These are phyloP conservation scores for Gymnopus androsaceus DNA, from an alignment of 1,284 basidiomycete species.

Conservation along the genomic window DNA sequence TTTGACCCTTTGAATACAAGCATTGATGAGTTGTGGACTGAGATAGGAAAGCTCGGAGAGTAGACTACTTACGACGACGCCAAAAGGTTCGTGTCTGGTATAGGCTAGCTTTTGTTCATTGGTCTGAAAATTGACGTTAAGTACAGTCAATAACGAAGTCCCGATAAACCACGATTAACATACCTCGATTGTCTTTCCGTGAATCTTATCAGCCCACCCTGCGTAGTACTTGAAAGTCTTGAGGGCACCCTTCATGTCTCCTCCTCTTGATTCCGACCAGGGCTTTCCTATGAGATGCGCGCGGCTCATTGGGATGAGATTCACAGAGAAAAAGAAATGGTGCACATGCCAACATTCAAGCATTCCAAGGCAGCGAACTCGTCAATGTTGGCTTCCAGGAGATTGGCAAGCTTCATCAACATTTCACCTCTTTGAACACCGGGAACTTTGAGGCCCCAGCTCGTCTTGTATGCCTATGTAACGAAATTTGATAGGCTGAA, in stretches of 20 bases:
- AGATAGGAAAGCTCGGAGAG: too few relatives aligned
- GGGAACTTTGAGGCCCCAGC: constrained; percentile 66
- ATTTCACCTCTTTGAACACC: constrained; percentile 64
- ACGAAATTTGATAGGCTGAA: not conserved
- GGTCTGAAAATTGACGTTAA: too few relatives aligned
- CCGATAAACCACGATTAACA: too few relatives aligned
- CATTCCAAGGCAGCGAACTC: constrained; percentile 74
- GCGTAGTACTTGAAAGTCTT: constrained; percentile 47
- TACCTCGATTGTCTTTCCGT: constrained; percentile 62
- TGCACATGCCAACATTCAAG: constrained; percentile 57
- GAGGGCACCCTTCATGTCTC: constrained; percentile 54
- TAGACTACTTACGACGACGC: too few relatives aligned
- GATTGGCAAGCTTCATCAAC: constrained; percentile 68
- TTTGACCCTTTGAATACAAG: too few relatives aligned
- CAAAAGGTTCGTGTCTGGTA: too few relatives aligned
- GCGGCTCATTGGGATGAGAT: not conserved
- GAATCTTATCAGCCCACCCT: constrained; percentile 64
- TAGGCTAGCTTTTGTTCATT: too few relatives aligned
- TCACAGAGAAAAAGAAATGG: not conserved
- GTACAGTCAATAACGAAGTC: too few relatives aligned
- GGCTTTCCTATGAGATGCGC: constrained; percentile 42
- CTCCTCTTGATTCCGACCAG: constrained; percentile 49
- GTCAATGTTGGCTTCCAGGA: constrained; percentile 70
- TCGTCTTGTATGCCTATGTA: constrained; percentile 54
- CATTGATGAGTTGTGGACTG: too few relatives aligned